Evolutionary conservation across 2,329 filamentous ascomycete species (phyloP), one percentile per base, ranked within the genome.

Genomic region (Tolypocladium ophioglossoides): DNA sequence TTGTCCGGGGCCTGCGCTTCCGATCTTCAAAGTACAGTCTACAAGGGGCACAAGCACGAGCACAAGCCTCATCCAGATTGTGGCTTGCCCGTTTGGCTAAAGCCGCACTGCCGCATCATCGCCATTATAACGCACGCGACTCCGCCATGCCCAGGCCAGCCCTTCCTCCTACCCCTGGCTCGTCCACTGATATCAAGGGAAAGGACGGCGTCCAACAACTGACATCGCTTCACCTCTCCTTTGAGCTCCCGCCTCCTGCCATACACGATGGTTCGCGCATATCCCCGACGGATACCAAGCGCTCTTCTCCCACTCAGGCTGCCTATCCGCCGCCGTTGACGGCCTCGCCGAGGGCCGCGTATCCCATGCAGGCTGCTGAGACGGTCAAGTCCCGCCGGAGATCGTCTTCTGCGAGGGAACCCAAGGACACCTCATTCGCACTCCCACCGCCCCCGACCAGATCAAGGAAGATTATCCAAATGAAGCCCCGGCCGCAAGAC

Each of bases 381-480:
- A 71, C 75, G 0, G 76, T 79, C 59, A 80, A 80, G 61, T 72
- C 75, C n/a, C 72, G 78, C 52, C 72, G 79, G 54, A 73, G 80
- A 41, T 74, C 76, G 0, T 78, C 79, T 18, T 68, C 74, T 14
- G 69, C 73, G 20, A 67, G 66, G 51, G 66, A 72, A 16, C 34
- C 72, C 55, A 74, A 76, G 54, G 85, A 83, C 59, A 80, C 84
- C 61, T 75, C 79, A 50, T 95, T 96, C 68, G 80, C 87, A 11
- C 80, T 99, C 18, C 94, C 94, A 22, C 94, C 94, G 11, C 94
- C 92, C 18, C 94, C 94, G 0, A 96, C 91, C 3, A 80, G 92
- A 58, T 89, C 90, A 44, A 86, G 92, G 64, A 97, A 95, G 74
- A 97, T 99, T 67, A 97, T 97, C 55, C 92, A 97, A 72, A 96